Percentiles rank a stretch among this genome's conserved stretches.
Evolutionary conservation across 2,329 filamentous ascomycete species (phyloP).

Genomic region (Penicillium sp.): DNA sequence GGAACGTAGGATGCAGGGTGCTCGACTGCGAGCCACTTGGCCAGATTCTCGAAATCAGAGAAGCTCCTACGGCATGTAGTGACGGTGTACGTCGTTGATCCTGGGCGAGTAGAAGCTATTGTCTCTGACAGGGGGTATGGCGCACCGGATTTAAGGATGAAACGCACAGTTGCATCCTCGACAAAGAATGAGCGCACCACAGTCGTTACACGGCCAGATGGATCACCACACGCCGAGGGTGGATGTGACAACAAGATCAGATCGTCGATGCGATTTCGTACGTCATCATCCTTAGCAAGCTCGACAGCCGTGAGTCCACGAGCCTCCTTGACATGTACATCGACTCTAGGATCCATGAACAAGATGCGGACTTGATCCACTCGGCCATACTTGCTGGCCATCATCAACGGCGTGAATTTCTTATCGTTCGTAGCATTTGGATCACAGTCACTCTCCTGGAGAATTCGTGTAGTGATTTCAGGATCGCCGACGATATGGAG

Average conservation of each 20-base stretch:
- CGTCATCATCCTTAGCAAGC: slow-evolving; percentile 94
- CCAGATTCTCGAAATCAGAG: slow-evolving; percentile 85
- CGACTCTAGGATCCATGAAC: slow-evolving; percentile 83
- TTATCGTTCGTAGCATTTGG: slow-evolving; percentile 95
- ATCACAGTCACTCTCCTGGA: slow-evolving; percentile 86
- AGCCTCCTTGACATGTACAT: slow-evolving; percentile 76
- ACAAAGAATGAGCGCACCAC: slow-evolving; percentile 96
- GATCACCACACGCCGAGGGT: slow-evolving; percentile 50
- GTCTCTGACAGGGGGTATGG: slow-evolving; percentile 51
- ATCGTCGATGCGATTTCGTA: slow-evolving; percentile 94
- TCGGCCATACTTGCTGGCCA: slow-evolving; percentile 95
- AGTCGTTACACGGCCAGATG: slow-evolving; percentile 80
- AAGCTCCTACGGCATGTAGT: slow-evolving; percentile 89
- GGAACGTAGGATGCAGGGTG: slow-evolving; percentile 96
- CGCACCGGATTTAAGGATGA: slow-evolving; percentile 91
- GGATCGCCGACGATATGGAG: slow-evolving; percentile 93
- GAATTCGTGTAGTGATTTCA: slow-evolving; percentile 68
- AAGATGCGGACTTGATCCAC: slow-evolving; percentile 88
- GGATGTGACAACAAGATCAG: slow-evolving; percentile 76
- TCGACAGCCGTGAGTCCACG: slow-evolving; percentile 92
- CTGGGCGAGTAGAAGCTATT: slow-evolving; percentile 37
- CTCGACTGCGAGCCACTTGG: slow-evolving; percentile 77
- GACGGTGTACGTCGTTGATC: slow-evolving; percentile 75
- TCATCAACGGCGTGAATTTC: slow-evolving; percentile 92
- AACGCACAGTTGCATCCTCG: slow-evolving; percentile 87